phyloP scores from a whole-genome alignment of 1,139 yeast species.

The Torulaspora globosa region DNA sequence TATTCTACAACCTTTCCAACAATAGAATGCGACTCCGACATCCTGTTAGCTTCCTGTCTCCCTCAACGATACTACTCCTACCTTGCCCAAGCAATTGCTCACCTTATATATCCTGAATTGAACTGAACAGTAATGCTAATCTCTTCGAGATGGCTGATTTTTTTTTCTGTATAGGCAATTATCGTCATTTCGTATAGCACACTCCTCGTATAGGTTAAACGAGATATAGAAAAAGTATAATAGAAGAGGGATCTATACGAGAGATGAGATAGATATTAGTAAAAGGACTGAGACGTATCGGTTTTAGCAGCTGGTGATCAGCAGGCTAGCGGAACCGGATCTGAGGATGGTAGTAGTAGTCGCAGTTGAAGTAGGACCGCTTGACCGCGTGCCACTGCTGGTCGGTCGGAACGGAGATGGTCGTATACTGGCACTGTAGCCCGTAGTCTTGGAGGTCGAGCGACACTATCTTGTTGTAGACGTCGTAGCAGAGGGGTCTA shows the following conservation, averaged over 20 bases:
- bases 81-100: conserved; percentile 1
- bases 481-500: conserved; percentile 82
- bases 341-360: conserved; percentile 36
- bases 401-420: conserved; percentile 43
- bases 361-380: conserved; percentile 36
- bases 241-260: neutral
- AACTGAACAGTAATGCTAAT: neutral
- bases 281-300: neutral
- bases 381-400: conserved; percentile 35
- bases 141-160: conserved; percentile 3
- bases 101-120: conserved; percentile 2
- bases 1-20: conserved; percentile 16
- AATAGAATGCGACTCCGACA: conserved; percentile 17
- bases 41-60: neutral
- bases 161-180: neutral
- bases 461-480: conserved; percentile 76
- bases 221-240: too few relatives aligned
- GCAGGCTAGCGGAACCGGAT: conserved; percentile 26
- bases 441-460: conserved; percentile 80
- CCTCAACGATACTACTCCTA: neutral
- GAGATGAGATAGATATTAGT: neutral
- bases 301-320: neutral
- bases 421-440: conserved; percentile 51
- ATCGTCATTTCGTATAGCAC: neutral
- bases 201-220: neutral